Base-by-base conservation (phyloP, 2,329 filamentous ascomycete genomes). In the Colletotrichum sidae region DNA sequence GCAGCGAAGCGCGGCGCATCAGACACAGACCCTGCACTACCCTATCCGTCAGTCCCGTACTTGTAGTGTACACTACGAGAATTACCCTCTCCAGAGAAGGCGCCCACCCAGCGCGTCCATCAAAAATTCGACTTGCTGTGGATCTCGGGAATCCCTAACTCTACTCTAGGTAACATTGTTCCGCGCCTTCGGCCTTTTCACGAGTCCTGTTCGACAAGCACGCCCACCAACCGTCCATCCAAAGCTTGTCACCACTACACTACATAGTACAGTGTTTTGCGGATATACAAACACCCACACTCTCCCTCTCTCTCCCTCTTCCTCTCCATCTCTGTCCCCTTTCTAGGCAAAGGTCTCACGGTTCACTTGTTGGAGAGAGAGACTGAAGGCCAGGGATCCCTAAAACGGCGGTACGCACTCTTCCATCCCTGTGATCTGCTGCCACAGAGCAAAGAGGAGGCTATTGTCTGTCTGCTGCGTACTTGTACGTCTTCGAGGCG, bases 231-330 rank as follows among this genome's bases (percentile, higher is more conserved):
- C 46, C 39, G 37, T 45, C 34, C 35, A 42, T 52, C 15, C 25
- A 63, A 59, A 58, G 60, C 60, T 63, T 53, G 54, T 63, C 60
- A 52, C 41, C 54, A 53, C 39, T 45, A 49, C 54, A 39, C 33
- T 37, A 25, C 25, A 25, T 25, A 5, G 4, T 25, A 25, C 25
- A 25, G 25, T 25, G 25, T 25, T 25, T 25, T 25, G 25, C 25
- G 25, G 25, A 25, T 25, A 25, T 25, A 25, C 25, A 25, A 25
- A 25, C 25, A 25, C 25, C 25, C 25, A 25, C 25, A 25, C 25
- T 25, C 25, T 4, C 4, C 25, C 25, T 25, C 25, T 25, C 25
- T 5, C 3, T 4, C 25, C 4, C 25, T 25, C 17, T 17, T 17
- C 17, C 17, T 17, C 25, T 25, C 25, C 1, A 25, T 4, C 25